Evolutionary conservation across 1,139 yeast species (phyloP), one percentile per base, ranked within the genome.

Genomic region (Scheffersomyces titani): DNA sequence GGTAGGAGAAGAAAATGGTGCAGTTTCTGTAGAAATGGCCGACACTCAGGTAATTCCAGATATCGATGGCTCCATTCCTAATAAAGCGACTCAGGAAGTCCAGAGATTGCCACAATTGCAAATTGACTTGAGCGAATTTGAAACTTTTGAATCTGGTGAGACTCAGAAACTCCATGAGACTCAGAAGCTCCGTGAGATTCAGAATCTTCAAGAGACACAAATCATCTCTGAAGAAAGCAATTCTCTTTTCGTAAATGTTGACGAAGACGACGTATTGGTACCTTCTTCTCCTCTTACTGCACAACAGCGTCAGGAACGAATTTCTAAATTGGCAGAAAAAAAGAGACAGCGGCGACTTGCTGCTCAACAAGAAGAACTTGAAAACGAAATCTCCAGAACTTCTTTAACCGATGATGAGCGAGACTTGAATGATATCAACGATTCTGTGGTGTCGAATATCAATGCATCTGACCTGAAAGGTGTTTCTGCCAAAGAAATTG

Each of bases 331-430:
- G 21, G 67, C 70, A 1, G 73, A 67, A 53, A 61, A 59, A 36
- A 72, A 70, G 58, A 63, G 65, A 45, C 64, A 63, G 36, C 64
- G 69, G 54, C 60, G 76, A 36, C 59, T 68, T 46, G 60, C 24
- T 16, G 54, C 59, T 57, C 54, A 63, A 61, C 52, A 52, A 49
- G 63, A 61, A 44, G 62, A 65, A 24, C 66, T 77, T 44, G 73
- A 72, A 52, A 72, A 73, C 2, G 83, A 79, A 53, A 66, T 78
- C 21, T 61, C 78, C 1, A 73, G 65, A 52, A 69, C 71, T 0
- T 65, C 82, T 0, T 63, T 78, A 20, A 75, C 81, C 1, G 83
- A 79, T 55, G 83, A 78, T 59, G 83, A 79, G 58, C 64, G 74
- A 21, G 83, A 77, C 55, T 57, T 73, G 50, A 67, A 70, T 44